phyloP scores from a whole-genome alignment of 805 yeast species.

The Zygosaccharomyces gambellarensis region DNA sequence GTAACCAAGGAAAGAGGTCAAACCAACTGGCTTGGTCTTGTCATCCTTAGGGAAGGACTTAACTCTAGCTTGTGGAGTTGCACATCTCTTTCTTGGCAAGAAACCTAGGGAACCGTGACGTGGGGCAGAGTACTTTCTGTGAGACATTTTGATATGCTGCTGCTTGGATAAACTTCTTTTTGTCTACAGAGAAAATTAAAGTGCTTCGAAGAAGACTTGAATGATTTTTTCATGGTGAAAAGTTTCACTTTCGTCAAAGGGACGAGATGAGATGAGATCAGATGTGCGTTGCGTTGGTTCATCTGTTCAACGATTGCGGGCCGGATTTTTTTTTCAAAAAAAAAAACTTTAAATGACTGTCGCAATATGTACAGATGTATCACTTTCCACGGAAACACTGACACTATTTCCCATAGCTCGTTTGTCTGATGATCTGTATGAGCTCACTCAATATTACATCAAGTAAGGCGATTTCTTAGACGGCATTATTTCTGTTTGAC shows the following conservation, averaged over 20 bases:
- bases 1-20: constrained; percentile 99
- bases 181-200: not conserved
- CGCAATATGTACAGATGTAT: not conserved
- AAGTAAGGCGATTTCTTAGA: too few species aligned
- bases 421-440: not conserved
- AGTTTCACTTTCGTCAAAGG: too few species aligned
- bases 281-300: not conserved
- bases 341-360: not conserved
- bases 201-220: not conserved
- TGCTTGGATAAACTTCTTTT: not conserved
- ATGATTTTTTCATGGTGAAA: not conserved
- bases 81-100: constrained; percentile 99
- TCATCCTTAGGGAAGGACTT: constrained; percentile 99
- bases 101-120: constrained; percentile 99
- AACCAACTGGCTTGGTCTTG: constrained; percentile 94
- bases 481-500: too few species aligned
- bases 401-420: too few species aligned
- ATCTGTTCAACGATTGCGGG: too few species aligned
- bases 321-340: too few species aligned
- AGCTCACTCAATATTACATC: not conserved
- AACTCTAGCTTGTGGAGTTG: constrained; percentile 97
- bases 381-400: not conserved
- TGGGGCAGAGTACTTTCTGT: constrained; percentile 99
- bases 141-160: constrained; percentile 64
- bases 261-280: not conserved